Base-by-base conservation (phyloP, 768 basidiomycete species). In the Lepiota brunneoincarnata region DNA sequence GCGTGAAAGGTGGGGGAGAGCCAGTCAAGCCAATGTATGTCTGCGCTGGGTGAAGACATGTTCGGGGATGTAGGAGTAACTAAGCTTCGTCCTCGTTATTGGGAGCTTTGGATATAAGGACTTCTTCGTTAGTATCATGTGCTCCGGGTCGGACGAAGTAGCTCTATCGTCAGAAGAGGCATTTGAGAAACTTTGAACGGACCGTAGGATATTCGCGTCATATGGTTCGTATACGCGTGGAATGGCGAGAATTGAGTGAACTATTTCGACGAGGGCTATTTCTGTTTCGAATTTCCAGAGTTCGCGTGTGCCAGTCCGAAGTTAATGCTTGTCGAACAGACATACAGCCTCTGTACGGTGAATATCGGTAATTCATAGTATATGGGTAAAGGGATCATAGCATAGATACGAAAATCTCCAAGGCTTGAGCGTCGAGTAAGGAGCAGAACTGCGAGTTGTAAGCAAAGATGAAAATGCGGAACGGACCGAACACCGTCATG, bases 11-110 rank as follows among this genome's bases (percentile, higher is more conserved):
- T 11, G 71, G 71, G 0, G 69, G 58, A 21, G 61, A 51, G 4
- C 63, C 64, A n/a, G 54, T 72, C 71, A 7, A 73, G 59, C 71
- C 69, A 72, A 42, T 66, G 67, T 34, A 71, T 55, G 38, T 65
- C 59, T 4, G 70, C 67, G 21, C 55, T 61, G 12, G 63, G 57
- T 15, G 63, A 56, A 18, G 64, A 18, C 61, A 47, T 47, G 61
- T 47, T 57, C 60, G 5, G 55, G 39, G 43, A 12, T 42, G 7
- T 23, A 26, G 36, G n/a, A 26, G 17, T 18, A 17, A 12, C 52
- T 28, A 17, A 9, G 11, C 34, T 28, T 31, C 31, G 31, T 9
- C 21, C 14, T 34, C 17, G 31, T 17, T 20, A 34, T 34, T 47
- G 28, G n/a, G 31, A 47, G 21, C 20, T 18, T 21, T 34, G 14